phyloP scores from a whole-genome alignment of 176 grass and related monocot genomes.

The Chrysopogon serrulatus region DNA sequence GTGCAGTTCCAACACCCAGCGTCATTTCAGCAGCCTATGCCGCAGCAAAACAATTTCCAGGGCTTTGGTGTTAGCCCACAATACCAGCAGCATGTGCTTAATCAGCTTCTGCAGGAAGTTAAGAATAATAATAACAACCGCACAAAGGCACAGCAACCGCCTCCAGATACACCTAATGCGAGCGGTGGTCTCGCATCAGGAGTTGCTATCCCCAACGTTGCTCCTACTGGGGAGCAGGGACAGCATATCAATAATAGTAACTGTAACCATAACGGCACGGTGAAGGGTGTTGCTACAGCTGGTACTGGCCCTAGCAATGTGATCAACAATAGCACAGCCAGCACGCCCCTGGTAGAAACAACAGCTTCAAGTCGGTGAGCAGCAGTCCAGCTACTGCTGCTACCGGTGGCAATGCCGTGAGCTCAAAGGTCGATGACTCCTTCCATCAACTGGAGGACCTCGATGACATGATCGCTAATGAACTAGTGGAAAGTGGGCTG shows the following conservation, averaged over 20 bases:
- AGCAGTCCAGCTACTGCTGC: constrained; percentile 53
- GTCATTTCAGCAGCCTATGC: constrained; percentile 41
- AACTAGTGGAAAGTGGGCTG: constrained; percentile 52
- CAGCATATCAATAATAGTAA: constrained; percentile 27
- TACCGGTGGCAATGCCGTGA: constrained; percentile 19
- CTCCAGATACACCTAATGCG: constrained; percentile 24
- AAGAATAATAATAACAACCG: constrained; percentile 47
- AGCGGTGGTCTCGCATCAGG: constrained; percentile 29
- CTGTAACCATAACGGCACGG: not conserved
- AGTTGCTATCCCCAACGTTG: not conserved
- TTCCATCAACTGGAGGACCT: constrained; percentile 63
- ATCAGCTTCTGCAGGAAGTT: constrained; percentile 87
- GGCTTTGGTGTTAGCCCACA: constrained; percentile 40
- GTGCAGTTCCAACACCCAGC: constrained; percentile 47
- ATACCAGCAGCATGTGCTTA: constrained; percentile 67
- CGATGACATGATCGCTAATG: constrained; percentile 31
- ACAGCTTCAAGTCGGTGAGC: constrained; percentile 82
- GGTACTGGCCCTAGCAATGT: constrained; percentile 34
- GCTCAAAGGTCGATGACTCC: constrained; percentile 53
- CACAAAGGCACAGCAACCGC: constrained; percentile 20
- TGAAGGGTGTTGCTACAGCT: constrained; percentile 3
- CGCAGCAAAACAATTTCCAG: constrained; percentile 47
- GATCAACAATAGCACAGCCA: constrained; percentile 31
- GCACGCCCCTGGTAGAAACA: constrained; percentile 38
- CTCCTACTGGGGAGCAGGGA: constrained; percentile 12